Evolutionary conservation across 75 land plant species (phyloP).

Genomic region (Sequoiadendron giganteum): DNA sequence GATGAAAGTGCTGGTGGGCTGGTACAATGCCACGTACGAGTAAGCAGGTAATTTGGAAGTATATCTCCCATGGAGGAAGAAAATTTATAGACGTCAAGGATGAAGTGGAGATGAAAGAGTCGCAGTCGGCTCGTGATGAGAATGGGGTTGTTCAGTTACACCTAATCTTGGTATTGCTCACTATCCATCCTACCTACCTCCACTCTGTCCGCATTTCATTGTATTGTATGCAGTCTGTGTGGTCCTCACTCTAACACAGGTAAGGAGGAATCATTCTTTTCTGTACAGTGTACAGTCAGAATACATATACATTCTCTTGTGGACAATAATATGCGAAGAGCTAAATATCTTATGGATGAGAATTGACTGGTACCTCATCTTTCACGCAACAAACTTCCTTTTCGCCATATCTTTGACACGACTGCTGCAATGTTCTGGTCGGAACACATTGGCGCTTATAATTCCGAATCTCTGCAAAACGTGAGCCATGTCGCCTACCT

Average conservation of each 20-base stretch:
- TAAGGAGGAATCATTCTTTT: neutral
- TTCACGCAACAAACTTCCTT: conserved; percentile 4
- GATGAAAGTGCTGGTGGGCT: too few relatives aligned
- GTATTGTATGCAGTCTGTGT: neutral
- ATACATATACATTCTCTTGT: neutral
- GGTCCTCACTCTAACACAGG: neutral
- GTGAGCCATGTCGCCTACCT: neutral
- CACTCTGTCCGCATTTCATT: neutral
- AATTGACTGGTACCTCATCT: neutral
- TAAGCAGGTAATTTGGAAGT: too few relatives aligned
- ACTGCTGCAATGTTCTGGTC: neutral
- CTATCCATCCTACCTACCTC: neutral
- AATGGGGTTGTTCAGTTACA: too few relatives aligned
- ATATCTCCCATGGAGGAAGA: neutral
- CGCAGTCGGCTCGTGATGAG: neutral
- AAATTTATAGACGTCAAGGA: neutral
- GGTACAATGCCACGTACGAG: too few relatives aligned
- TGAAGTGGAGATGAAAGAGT: neutral
- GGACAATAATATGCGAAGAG: neutral
- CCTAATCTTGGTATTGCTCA: too few relatives aligned
- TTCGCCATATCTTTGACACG: conserved; percentile 6
- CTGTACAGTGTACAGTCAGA: neutral
- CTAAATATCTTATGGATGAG: neutral
- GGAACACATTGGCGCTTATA: neutral
- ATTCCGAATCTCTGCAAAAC: neutral